phyloP scores from a whole-genome alignment of 148 eudicot species.

The Spergularia bocconei region DNA sequence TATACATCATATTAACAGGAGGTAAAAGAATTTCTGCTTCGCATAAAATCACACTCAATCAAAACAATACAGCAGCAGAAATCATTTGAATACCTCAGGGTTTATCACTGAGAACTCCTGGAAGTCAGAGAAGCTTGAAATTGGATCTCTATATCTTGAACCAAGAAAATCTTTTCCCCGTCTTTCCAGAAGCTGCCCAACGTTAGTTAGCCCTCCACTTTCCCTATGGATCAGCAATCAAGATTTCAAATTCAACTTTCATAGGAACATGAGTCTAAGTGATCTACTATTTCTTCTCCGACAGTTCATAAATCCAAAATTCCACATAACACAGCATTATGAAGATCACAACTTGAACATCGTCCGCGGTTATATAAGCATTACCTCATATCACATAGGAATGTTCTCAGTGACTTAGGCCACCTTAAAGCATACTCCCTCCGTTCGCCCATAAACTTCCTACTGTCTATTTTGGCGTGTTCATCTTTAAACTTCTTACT shows the following conservation, averaged over 20 bases:
- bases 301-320: conserved; percentile 10
- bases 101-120: conserved; percentile 78
- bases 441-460: too few species aligned
- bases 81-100: conserved; percentile 62
- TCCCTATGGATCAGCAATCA: conserved; percentile 35
- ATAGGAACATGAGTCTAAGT: not conserved
- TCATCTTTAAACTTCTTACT: too few species aligned
- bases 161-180: conserved; percentile 69
- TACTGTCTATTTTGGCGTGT: too few species aligned
- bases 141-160: conserved; percentile 63
- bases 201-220: conserved; percentile 52
- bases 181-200: conserved; percentile 69
- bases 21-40: not conserved
- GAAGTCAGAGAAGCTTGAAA: conserved; percentile 75
- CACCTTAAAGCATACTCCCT: not conserved
- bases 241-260: not conserved
- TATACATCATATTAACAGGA: conserved; percentile 2
- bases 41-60: not conserved
- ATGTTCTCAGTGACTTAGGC: not conserved
- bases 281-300: not conserved
- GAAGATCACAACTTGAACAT: not conserved
- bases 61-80: not conserved
- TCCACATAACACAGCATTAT: not conserved
- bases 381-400: not conserved
- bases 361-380: not conserved